A percentile compares a stretch with the other conserved stretches of the same genome.
phyloP scores from a whole-genome alignment of 2,329 filamentous ascomycete genomes.

The Fusarium mundagurra region DNA sequence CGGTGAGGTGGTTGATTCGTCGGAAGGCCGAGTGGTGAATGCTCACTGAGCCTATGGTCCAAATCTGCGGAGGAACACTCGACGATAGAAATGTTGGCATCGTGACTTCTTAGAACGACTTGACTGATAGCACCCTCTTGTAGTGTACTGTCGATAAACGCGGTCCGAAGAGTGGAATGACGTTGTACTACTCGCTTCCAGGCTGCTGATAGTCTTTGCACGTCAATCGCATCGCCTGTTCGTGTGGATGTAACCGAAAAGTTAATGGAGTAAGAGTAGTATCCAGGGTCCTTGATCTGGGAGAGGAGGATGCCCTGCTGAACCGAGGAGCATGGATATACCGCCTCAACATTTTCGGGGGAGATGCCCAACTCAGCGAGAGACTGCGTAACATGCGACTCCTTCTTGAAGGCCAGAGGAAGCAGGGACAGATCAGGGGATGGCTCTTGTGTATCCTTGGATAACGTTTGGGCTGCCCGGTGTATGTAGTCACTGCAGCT shows the following conservation, averaged over 20 bases:
- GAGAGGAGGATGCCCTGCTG: conserved; percentile 38
- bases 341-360: conserved; percentile 6
- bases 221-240: neutral
- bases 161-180: conserved; percentile 38
- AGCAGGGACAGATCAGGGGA: conserved; percentile 11
- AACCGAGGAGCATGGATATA: conserved; percentile 35
- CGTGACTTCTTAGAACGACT: conserved; percentile 28
- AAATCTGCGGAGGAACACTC: conserved; percentile 1
- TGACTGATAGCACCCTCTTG: conserved; percentile 26
- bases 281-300: conserved; percentile 23
- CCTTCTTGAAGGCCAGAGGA: neutral
- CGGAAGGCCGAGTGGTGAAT: neutral
- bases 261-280: conserved; percentile 36
- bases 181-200: conserved; percentile 34
- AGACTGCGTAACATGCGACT: neutral
- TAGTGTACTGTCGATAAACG: conserved; percentile 23
- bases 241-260: conserved; percentile 2
- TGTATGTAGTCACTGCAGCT: neutral
- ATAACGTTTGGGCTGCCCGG: neutral
- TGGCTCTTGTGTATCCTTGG: neutral
- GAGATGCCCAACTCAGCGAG: neutral
- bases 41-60: neutral
- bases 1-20: conserved; percentile 15
- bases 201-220: conserved; percentile 12
- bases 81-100: neutral